Base-by-base conservation (phyloP, 306 rosid species). In the Rosa persica region DNA sequence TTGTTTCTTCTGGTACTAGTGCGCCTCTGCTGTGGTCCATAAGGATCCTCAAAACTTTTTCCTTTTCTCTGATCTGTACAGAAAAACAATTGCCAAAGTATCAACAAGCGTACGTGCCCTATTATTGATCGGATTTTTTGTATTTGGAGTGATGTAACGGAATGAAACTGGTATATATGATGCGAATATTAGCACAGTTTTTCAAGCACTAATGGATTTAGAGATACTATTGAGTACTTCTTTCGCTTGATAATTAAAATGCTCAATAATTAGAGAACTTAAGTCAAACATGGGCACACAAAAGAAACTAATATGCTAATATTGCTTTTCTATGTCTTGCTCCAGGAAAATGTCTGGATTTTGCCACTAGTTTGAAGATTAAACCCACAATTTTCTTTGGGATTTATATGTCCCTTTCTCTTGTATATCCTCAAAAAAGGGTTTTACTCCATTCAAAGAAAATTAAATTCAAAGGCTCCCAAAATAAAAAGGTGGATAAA, bases 1-100 rank as follows among this genome's bases (percentile, higher is more conserved):
- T 83, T 48, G 80, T 4, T 30, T 20, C 20, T 61, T 61, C 19
- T 61, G 30, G 78, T 48, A 27, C 34, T 8, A 12, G 77, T 75
- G 83, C 66, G 15, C 67, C 38, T 39, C 34, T 39, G 0, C 15
- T 30, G 80, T 42, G 83, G 76, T 77, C 65, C 9, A 13, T 6
- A 36, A 79, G 25, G 52, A 19, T 27, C 64, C 49, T 42, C 60
- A 36, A 78, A 54, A 17, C 25, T 60, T 58, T 12, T 36, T 7
- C 47, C 1, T 25, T 72, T 66, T 20, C 47, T 52, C 25, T 1
- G 20, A 19, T 40, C 16, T 54, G 13, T 36, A 64, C 44, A 34
- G 4, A 25, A 61, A 61, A 19, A 25, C n/a, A 60, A 23, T 60
- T 25, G 40, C 40, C 6, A 13, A 30, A 27, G 19, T 27, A 30